Evolutionary conservation across 257 asterid species (phyloP).

Genomic region (Salvia miltiorrhiza): DNA sequence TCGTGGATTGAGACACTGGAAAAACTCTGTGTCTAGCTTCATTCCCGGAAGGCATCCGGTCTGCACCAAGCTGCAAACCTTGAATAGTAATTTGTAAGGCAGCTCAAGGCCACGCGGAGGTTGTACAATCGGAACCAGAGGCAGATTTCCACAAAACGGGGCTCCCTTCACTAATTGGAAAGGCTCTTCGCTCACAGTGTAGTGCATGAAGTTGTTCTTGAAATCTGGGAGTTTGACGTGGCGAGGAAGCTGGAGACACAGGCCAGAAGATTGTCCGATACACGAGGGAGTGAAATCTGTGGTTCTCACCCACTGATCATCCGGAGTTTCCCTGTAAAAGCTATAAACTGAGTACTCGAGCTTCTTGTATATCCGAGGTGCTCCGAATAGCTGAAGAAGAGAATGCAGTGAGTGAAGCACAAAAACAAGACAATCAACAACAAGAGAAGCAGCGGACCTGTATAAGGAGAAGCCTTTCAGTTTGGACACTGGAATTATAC

Average conservation of each 20-base stretch:
- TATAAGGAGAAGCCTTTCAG: slow-evolving; percentile 45
- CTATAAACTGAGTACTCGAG: slow-evolving; percentile 24
- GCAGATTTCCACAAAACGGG: slow-evolving; percentile 38
- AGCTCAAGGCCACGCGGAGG: slow-evolving; percentile 44
- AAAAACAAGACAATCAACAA: not conserved
- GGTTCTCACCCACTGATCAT: slow-evolving; percentile 90
- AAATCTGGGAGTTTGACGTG: slow-evolving; percentile 60
- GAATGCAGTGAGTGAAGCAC: too few relatives aligned
- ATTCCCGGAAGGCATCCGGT: slow-evolving; percentile 84
- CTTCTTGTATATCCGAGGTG: slow-evolving; percentile 74
- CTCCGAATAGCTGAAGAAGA: slow-evolving; percentile 57
- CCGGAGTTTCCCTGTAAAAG: slow-evolving; percentile 45
- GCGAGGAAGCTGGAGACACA: slow-evolving; percentile 63
- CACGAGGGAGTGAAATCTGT: slow-evolving; percentile 61
- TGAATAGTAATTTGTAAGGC: slow-evolving; percentile 64
- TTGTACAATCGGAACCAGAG: slow-evolving; percentile 64
- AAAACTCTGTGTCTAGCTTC: slow-evolving; percentile 47
- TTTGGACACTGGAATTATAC: slow-evolving; percentile 29
- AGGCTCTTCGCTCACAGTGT: slow-evolving; percentile 40
- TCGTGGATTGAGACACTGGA: slow-evolving; percentile 46
- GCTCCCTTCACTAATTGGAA: slow-evolving; percentile 36
- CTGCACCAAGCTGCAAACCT: slow-evolving; percentile 67
- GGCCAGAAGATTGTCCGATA: slow-evolving; percentile 82
- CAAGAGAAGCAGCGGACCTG: slow-evolving; percentile 49
- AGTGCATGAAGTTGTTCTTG: slow-evolving; percentile 48